Evolutionary conservation across 495 filamentous ascomycete genomes (phyloP), one percentile per base, ranked within the genome.

Genomic region (Aspergillus funiculosus): DNA sequence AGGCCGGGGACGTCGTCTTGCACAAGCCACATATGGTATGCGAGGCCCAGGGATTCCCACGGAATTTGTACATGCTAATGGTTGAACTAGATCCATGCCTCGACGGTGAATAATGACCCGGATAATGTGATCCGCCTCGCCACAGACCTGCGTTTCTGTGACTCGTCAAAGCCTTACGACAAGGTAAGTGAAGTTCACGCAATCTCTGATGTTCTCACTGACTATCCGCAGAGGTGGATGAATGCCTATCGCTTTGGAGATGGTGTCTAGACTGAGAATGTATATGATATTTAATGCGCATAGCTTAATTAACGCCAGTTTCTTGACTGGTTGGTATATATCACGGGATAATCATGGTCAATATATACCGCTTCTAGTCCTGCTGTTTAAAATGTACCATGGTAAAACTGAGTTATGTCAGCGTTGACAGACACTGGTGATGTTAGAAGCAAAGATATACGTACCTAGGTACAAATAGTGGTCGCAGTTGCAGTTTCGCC

Each of bases 1-100:
- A 79, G 39, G 78, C 79, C n/a, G 79, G 79, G 0, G 78, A 82
- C 63, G 74, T 81, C 11, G 76, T 80, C 3, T 60, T 80, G 26
- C 79, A 81, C 48, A 75, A 75, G 34, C 75, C 77, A 25, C 78
- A 75, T 53, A 64, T 68, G 59, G 70, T 79, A 52, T 42, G 56
- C 8, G n/a, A n/a, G n/a, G n/a, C n/a, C n/a, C n/a, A n/a, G n/a
- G n/a, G n/a, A n/a, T n/a, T n/a, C n/a, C 2, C 14, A 6, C 8
- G 2, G 7, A 13, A 7, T n/a, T n/a, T n/a, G n/a, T n/a, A n/a
- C n/a, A n/a, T 27, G 19, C 31, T 52, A 21, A 48, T 44, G 14
- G 3, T n/a, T 11, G 24, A 14, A 15, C n/a, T 50, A 75, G 71
- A 77, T 81, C 31, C 79, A 81, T 49, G 75, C 72, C 0, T 73